Evolutionary conservation across 164 flowering plant genomes (phyloP).

Genomic region (Pachysandra terminalis): DNA sequence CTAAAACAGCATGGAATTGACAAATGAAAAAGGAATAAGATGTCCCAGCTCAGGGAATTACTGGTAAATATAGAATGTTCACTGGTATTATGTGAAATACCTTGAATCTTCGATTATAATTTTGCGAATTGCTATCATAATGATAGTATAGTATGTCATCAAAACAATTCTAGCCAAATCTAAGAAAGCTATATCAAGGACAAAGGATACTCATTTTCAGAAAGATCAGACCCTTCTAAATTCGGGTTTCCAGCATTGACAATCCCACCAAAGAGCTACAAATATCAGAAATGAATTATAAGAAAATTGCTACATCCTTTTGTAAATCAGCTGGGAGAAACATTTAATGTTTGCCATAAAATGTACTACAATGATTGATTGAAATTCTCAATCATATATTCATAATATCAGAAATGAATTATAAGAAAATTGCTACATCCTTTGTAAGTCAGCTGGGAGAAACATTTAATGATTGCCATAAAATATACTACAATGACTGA

Average conservation of each 20-base stretch:
- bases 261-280: slow-evolving; percentile 89
- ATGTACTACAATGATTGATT: too few species aligned
- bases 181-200: too few species aligned
- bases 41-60: background rate
- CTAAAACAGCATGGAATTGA: background rate
- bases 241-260: slow-evolving; percentile 76
- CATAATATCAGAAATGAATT: too few species aligned
- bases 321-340: too few species aligned
- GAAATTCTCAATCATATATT: too few species aligned
- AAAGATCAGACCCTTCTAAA: slow-evolving; percentile 55
- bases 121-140: too few species aligned
- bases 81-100: background rate
- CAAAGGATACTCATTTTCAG: slow-evolving; percentile 93
- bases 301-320: too few species aligned
- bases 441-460: background rate
- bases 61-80: background rate
- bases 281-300: background rate
- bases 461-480: background rate
- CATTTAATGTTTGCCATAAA: too few species aligned
- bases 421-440: background rate
- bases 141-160: background rate
- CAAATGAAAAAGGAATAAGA: slow-evolving; percentile 1
- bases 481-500: background rate
- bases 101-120: background rate
- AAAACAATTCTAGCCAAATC: background rate